Evolutionary conservation across 352 stramenopile genomes (phyloP).

Genomic region (Plasmopara viticola): DNA sequence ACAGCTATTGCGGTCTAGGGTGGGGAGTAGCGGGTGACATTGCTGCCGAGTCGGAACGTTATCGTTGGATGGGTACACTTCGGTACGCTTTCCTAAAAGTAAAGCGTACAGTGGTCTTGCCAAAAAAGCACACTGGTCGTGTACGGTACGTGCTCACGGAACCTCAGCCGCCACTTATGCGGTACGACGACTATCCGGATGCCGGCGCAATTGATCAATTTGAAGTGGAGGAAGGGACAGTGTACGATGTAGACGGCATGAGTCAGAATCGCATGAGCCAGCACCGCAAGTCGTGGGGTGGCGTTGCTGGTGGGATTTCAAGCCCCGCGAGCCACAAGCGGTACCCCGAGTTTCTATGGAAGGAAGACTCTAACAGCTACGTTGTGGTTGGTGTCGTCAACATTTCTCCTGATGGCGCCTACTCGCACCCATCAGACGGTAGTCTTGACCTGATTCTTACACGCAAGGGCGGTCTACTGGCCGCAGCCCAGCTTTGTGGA

Average conservation of each 20-base stretch:
- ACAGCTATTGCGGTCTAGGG: constrained; percentile 77
- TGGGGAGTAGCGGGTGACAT: constrained; percentile 76
- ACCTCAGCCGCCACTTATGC: constrained; percentile 49
- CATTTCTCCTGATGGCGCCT: constrained; percentile 60
- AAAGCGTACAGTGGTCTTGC: constrained; percentile 51
- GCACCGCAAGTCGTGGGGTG: constrained; percentile 61
- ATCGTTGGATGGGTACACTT: constrained; percentile 69
- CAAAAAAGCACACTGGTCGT: constrained; percentile 57
- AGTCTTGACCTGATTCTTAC: constrained; percentile 75
- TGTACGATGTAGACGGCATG: constrained; percentile 55
- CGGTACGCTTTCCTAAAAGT: constrained; percentile 76
- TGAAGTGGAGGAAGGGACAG: constrained; percentile 73
- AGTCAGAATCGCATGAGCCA: constrained; percentile 38
- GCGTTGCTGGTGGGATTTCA: constrained; percentile 41
- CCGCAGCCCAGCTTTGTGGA: constrained; percentile 38
- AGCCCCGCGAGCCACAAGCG: constrained; percentile 59
- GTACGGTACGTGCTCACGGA: constrained; percentile 67
- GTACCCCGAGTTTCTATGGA: constrained; percentile 55
- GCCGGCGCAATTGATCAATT: constrained; percentile 72
- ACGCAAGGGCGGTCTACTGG: constrained; percentile 50
- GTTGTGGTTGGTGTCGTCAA: constrained; percentile 72
- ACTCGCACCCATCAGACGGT: constrained; percentile 68
- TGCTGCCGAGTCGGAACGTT: constrained; percentile 67
- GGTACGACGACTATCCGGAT: constrained; percentile 76
- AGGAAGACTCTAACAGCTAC: constrained; percentile 53